Evolutionary conservation across 345 rosid species (phyloP).

Genomic region (Microcos paniculata): DNA sequence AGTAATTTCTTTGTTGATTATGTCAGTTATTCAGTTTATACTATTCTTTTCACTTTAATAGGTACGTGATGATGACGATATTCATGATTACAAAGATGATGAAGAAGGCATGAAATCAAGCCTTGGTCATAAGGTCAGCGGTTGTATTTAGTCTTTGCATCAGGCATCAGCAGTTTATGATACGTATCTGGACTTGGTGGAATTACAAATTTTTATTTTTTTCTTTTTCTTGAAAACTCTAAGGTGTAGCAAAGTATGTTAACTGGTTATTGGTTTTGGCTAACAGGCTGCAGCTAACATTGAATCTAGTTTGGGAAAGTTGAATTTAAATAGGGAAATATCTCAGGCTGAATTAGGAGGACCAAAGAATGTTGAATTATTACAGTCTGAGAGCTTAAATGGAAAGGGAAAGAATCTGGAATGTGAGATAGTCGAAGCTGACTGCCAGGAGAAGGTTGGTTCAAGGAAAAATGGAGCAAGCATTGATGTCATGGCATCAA

Average conservation of each 20-base stretch:
- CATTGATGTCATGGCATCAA: slow-evolving; percentile 47
- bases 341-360: slow-evolving; percentile 37
- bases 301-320: slow-evolving; percentile 29
- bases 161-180: neutral
- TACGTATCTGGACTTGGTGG: neutral
- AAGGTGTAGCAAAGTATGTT: neutral
- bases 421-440: slow-evolving; percentile 41
- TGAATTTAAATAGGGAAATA: slow-evolving; percentile 28
- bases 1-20: slow-evolving; percentile 16
- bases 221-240: slow-evolving; percentile 4
- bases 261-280: slow-evolving; percentile 17
- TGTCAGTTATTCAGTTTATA: slow-evolving; percentile 1
- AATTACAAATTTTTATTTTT: neutral
- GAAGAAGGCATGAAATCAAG: slow-evolving; percentile 44
- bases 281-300: slow-evolving; percentile 34
- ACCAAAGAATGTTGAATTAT: slow-evolving; percentile 33
- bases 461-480: slow-evolving; percentile 41
- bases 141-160: neutral
- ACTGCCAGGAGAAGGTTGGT: slow-evolving; percentile 35
- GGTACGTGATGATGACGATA: slow-evolving; percentile 81
- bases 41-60: slow-evolving; percentile 14
- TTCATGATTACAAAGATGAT: slow-evolving; percentile 56
- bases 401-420: slow-evolving; percentile 54
- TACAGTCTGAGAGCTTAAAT: slow-evolving; percentile 35
- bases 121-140: slow-evolving; percentile 46